Conservation (phyloP, 2,329 filamentous ascomycete genomes). For the Delphinella strobiligena region DNA sequence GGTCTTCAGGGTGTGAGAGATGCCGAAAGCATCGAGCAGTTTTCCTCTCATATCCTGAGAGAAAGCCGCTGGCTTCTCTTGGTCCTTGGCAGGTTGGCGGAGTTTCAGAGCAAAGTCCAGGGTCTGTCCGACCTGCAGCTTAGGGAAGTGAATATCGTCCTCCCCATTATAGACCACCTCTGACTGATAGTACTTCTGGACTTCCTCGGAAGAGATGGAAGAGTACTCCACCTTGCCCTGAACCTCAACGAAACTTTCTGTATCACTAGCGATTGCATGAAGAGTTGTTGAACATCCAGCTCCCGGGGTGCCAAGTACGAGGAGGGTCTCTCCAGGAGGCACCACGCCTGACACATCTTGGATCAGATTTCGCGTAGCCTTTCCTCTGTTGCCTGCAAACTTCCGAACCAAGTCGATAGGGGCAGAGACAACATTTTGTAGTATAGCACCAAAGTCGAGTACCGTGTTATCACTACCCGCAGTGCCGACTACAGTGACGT, state of each 20-base stretch:
- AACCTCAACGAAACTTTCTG: constrained; percentile 29
- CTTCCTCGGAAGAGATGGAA: constrained; percentile 49
- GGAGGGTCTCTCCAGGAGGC: constrained; percentile 7
- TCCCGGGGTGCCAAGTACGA: constrained; percentile 15
- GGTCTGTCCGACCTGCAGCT: constrained; percentile 45
- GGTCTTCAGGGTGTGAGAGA: constrained; percentile 45
- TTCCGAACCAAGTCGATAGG: constrained; percentile 3
- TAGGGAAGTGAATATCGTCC: constrained; percentile 42
- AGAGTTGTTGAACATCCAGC: constrained; percentile 51
- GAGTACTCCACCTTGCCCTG: constrained; percentile 34
- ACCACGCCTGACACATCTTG: constrained; percentile 9
- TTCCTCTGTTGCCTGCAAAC: constrained; percentile 5
- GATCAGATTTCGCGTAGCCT: constrained; percentile 5
- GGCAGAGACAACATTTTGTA: constrained; percentile 6
- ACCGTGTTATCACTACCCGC: constrained; percentile 8
- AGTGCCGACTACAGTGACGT: constrained; percentile 5
- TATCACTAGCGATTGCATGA: constrained; percentile 52
- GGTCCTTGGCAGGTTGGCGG: constrained; percentile 46
- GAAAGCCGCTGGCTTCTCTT: constrained; percentile 41
- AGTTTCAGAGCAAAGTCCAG: constrained; percentile 44
- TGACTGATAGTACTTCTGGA: constrained; percentile 61
- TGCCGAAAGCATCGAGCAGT: constrained; percentile 59
- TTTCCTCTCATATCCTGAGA: constrained; percentile 52
- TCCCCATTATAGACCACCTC: constrained; percentile 35
- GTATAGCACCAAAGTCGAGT: constrained; percentile 6